A percentile compares a stretch with the other conserved stretches of the same genome.
Conservation (phyloP, 148 eudicot species). For the Rheum nobile region DNA sequence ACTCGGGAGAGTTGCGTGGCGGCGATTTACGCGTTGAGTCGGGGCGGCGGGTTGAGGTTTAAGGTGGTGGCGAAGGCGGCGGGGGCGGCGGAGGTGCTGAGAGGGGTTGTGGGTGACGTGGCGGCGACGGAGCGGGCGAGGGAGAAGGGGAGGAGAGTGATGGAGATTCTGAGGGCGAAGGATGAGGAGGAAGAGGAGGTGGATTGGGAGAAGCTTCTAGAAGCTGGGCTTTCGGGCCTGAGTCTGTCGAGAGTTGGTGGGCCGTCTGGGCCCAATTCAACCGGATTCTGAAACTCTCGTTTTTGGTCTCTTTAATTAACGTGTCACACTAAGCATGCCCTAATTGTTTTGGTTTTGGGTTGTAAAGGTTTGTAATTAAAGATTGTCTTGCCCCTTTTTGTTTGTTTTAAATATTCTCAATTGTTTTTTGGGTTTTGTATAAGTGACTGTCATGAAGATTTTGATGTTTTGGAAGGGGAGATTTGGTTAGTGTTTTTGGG, state of each 20-base stretch:
- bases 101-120: conserved; percentile 27
- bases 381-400: not conserved
- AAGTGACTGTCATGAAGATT: not conserved
- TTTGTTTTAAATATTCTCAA: not conserved
- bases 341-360: not conserved
- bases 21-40: conserved; percentile 57
- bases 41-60: conserved; percentile 74
- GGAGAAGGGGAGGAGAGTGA: conserved; percentile 49
- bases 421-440: not conserved
- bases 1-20: conserved; percentile 69
- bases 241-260: conserved; percentile 14
- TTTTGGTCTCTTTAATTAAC: not conserved
- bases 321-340: not conserved
- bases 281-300: conserved; percentile 16
- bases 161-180: conserved; percentile 44
- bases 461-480: too few species aligned
- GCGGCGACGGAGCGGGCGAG: conserved; percentile 25
- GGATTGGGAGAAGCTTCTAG: conserved; percentile 82
- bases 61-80: conserved; percentile 67
- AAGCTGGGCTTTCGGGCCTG: conserved; percentile 34
- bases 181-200: conserved; percentile 77
- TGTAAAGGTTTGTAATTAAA: not conserved
- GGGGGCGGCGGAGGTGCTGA: conserved; percentile 50
- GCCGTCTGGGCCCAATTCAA: conserved; percentile 23
- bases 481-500: too few species aligned